Percentiles rank a stretch among this genome's conserved stretches.
phyloP scores from a whole-genome alignment of 306 rosid species.

The Cucurbita pepo region DNA sequence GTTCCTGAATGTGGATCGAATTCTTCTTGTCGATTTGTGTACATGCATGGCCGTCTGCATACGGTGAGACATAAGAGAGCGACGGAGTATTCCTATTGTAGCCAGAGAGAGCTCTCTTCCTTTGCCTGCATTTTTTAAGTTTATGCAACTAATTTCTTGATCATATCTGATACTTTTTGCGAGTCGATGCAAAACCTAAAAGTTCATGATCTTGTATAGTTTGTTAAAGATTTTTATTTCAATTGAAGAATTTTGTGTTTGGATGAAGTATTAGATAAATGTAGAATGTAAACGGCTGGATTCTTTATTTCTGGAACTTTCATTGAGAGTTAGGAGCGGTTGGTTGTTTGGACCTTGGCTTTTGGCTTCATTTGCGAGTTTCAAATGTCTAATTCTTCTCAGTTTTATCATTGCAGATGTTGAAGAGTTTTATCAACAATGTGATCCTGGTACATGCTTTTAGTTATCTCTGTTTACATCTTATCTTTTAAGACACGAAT shows the following conservation, averaged over 20 bases:
- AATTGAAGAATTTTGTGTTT: not conserved
- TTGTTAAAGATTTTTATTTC: not conserved
- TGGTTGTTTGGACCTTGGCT: not conserved
- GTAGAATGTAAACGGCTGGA: not conserved
- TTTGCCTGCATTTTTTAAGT: not conserved
- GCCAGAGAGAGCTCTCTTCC: not conserved
- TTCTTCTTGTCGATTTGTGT: not conserved
- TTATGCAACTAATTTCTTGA: not conserved
- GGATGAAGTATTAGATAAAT: not conserved
- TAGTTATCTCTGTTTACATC: not conserved
- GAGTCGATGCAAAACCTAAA: not conserved
- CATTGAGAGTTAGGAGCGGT: not conserved
- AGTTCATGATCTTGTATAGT: not conserved
- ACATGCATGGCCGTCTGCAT: not conserved
- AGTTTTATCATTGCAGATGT: slow-evolving; percentile 49
- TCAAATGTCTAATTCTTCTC: slow-evolving; percentile 12
- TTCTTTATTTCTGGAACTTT: not conserved
- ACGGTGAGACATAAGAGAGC: not conserved
- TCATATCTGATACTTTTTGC: not conserved
- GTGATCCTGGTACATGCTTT: slow-evolving; percentile 58
- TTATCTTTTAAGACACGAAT: not conserved
- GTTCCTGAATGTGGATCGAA: not conserved
- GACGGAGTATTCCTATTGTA: not conserved
- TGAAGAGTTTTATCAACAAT: slow-evolving; percentile 67
- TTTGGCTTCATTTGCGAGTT: not conserved